Evolutionary conservation across 2,329 filamentous ascomycete genomes (phyloP).

Genomic region (Fusarium buharicum): DNA sequence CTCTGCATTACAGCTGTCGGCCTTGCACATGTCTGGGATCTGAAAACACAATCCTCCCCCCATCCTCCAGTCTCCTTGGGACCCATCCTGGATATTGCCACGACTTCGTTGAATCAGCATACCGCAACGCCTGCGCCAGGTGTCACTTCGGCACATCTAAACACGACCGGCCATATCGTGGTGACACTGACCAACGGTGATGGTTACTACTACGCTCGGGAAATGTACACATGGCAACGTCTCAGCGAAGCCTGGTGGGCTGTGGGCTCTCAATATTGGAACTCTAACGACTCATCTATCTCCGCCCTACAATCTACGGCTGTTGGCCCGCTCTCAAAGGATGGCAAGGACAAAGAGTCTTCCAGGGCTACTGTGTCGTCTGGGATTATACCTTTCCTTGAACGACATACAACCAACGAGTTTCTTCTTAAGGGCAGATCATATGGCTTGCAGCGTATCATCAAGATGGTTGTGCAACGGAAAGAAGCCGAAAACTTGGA

Average conservation of each 20-base stretch:
- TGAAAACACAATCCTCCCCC: slow-evolving; percentile 82
- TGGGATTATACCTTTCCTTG: slow-evolving; percentile 91
- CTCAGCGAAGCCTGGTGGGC: slow-evolving; percentile 99
- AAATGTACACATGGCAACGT: slow-evolving; percentile 91
- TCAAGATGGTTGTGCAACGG: slow-evolving; percentile 86
- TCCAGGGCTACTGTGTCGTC: slow-evolving; percentile 74
- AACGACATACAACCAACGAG: slow-evolving; percentile 94
- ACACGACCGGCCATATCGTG: slow-evolving; percentile 84
- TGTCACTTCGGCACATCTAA: slow-evolving; percentile 90
- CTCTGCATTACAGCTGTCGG: slow-evolving; percentile 90
- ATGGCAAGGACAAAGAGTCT: slow-evolving; percentile 58
- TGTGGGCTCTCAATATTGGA: slow-evolving; percentile 98
- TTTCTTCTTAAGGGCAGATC: slow-evolving; percentile 90
- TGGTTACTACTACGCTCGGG: slow-evolving; percentile 87
- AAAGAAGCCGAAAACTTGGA: slow-evolving; percentile 95
- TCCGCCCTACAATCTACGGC: slow-evolving; percentile 80
- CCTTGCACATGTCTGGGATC: slow-evolving; percentile 92
- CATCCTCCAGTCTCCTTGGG: slow-evolving; percentile 91
- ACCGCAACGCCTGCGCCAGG: slow-evolving; percentile 80
- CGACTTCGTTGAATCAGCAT: slow-evolving; percentile 80
- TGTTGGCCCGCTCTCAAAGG: slow-evolving; percentile 66
- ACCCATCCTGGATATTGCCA: slow-evolving; percentile 87
- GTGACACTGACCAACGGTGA: slow-evolving; percentile 96
- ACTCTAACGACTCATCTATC: slow-evolving; percentile 91
- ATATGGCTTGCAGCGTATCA: slow-evolving; percentile 88